phyloP scores from a whole-genome alignment of 2,329 filamentous ascomycete species.

The Hypoxylon sp. region DNA sequence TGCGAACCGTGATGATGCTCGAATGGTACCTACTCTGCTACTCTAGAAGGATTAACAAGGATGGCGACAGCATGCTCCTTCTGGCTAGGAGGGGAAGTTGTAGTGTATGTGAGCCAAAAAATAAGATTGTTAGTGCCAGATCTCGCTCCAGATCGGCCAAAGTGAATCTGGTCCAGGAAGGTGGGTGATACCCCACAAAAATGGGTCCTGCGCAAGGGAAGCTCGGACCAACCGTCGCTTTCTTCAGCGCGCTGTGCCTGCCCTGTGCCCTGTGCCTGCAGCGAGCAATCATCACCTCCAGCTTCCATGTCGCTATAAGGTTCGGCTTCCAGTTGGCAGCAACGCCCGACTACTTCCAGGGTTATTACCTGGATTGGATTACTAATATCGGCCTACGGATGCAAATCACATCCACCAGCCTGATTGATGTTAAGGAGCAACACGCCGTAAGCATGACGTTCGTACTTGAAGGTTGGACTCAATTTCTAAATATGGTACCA shows the following conservation, averaged over 20 bases:
- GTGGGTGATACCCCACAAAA: conserved; percentile 2
- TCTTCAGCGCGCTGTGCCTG: not conserved
- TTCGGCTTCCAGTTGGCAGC: not conserved
- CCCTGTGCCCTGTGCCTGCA: not conserved
- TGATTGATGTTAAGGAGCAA: conserved; percentile 3
- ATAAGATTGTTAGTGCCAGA: conserved; percentile 21
- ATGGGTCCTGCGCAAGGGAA: not conserved
- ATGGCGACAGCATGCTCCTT: conserved; percentile 1
- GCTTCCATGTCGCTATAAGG: too few species aligned
- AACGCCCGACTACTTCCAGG: too few species aligned
- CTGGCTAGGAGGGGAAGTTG: conserved; percentile 6
- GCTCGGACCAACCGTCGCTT: conserved; percentile 10
- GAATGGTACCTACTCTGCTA: too few species aligned
- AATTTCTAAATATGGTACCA: conserved; percentile 22
- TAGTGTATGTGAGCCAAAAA: not conserved
- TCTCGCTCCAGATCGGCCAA: conserved; percentile 17
- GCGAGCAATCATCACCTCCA: too few species aligned
- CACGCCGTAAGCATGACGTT: not conserved
- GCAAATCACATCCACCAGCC: not conserved
- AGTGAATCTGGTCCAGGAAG: conserved; percentile 11
- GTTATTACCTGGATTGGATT: not conserved
- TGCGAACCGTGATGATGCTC: conserved; percentile 6
- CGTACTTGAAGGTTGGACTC: not conserved
- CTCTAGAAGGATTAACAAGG: conserved; percentile 1
- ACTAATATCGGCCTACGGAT: not conserved